A percentile compares a stretch with the other conserved stretches of the same genome.
These are phyloP conservation scores for Lentinula raphanica DNA, from an alignment of 768 basidiomycete species.

Conservation along the genomic window DNA sequence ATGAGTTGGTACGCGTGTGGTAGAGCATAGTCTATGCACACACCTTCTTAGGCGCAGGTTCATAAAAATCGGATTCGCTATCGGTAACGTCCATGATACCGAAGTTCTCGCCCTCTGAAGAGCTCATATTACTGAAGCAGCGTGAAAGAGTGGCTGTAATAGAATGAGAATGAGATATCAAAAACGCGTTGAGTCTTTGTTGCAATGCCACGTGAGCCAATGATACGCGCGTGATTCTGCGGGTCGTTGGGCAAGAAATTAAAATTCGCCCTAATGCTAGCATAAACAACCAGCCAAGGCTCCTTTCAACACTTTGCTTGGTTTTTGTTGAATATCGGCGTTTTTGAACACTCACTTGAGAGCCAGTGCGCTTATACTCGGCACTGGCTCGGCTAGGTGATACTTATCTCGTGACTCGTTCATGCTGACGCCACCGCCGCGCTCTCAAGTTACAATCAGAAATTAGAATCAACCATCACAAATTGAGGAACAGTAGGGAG, in stretches of 20 bases:
- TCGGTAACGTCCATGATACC: conserved; percentile 53
- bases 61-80: conserved; percentile 66
- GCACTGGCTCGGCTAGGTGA: neutral
- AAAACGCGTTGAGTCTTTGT: conserved; percentile 1
- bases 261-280: neutral
- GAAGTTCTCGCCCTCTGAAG: conserved; percentile 68
- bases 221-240: neutral
- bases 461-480: too few species aligned
- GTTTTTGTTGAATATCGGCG: neutral
- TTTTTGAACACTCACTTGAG: neutral
- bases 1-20: conserved; percentile 9
- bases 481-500: too few species aligned
- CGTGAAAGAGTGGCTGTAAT: conserved; percentile 10
- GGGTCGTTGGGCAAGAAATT: neutral
- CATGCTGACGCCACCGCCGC: too few species aligned
- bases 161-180: conserved; percentile 10
- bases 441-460: too few species aligned
- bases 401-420: neutral
- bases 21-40: conserved; percentile 12
- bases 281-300: neutral
- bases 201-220: neutral
- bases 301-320: neutral
- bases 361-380: too few species aligned
- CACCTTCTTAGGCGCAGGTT: conserved; percentile 55
- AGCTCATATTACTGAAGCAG: conserved; percentile 52